Conservation (phyloP, 2,329 filamentous ascomycete species). For the Cordyceps fumosorosea region DNA sequence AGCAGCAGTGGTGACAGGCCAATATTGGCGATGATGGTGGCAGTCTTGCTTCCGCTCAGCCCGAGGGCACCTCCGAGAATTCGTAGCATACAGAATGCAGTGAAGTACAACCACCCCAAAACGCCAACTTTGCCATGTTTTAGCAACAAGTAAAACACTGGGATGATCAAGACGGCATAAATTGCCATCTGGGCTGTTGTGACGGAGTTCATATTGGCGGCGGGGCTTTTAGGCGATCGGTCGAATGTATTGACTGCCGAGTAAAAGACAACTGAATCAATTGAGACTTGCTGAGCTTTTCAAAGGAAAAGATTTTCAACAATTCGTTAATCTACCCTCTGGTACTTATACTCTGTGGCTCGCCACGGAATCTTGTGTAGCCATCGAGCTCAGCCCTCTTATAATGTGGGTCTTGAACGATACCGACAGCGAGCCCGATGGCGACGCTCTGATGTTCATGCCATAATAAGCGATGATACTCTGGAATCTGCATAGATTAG, state of each 20-base stretch:
- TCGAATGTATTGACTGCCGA: not conserved
- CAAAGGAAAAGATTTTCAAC: not conserved
- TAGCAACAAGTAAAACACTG: conserved; percentile 24
- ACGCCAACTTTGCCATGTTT: conserved; percentile 29
- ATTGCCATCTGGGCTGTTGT: conserved; percentile 27
- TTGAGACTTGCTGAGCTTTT: too few species aligned
- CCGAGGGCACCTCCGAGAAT: conserved; percentile 28
- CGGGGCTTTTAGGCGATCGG: not conserved
- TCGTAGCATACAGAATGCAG: conserved; percentile 30
- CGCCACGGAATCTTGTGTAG: not conserved
- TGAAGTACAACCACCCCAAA: conserved; percentile 33
- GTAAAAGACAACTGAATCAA: not conserved
- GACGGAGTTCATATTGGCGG: conserved; percentile 14
- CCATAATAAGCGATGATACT: not conserved
- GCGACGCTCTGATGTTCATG: not conserved
- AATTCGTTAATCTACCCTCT: not conserved
- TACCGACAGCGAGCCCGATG: conserved; percentile 14
- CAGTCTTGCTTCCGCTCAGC: conserved; percentile 22
- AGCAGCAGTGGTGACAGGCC: conserved; percentile 33
- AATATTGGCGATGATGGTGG: conserved; percentile 29
- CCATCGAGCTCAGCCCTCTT: not conserved
- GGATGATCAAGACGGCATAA: conserved; percentile 27
- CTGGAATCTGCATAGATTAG: too few species aligned
- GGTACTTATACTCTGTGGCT: not conserved
- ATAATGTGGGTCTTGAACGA: conserved; percentile 12